Evolutionary conservation across 768 basidiomycete genomes (phyloP), one percentile per base, ranked within the genome.

Genomic region (Mycena chlorophos): DNA sequence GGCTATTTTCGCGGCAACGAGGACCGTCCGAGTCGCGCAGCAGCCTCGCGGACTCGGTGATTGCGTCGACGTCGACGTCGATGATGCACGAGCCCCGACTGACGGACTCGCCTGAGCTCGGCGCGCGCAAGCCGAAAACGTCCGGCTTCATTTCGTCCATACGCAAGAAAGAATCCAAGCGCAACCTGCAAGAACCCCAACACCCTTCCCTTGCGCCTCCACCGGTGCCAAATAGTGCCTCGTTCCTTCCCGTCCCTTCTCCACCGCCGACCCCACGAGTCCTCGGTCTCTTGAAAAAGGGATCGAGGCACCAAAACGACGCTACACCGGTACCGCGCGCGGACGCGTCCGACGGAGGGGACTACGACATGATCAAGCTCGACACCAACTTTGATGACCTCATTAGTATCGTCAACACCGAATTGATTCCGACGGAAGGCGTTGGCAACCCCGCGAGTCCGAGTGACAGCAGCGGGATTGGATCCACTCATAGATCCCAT

Each of bases 361-460:
- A 69, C 40, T 69, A 68, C 30, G 71, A 73, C n/a, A n/a, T n/a
- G 22, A 72, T 83, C 55, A 72, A 69, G 22, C 78, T 89, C 40
- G 88, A 91, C 68, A 82, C 82, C 19, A 82, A 93, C 66, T 68
- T 91, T 40, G 80, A 87, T 8, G 72, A 82, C 49, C 93, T 97
- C 81, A 87, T 89, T 34, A 94, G 88, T 5, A 93, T 97, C 65
- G 74, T 96, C 58, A 77, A 93, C 68, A 70, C 74, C 1, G 71
- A 64, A 34, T 54, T 62, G 60, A 65, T 65, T 56, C 55, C 63
- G 49, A 66, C 31, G 56, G 54, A 62, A n/a, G 65, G 66, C 27
- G 54, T 37, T 37, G n/a, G n/a, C n/a, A n/a, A n/a, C n/a, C 34
- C 67, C 28, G 72, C 72, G 38, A 66, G 71, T 48, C 72, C 70